Evolutionary conservation across 208 protist genomes (phyloP).

Genomic region (Trypanosoma congolense): DNA sequence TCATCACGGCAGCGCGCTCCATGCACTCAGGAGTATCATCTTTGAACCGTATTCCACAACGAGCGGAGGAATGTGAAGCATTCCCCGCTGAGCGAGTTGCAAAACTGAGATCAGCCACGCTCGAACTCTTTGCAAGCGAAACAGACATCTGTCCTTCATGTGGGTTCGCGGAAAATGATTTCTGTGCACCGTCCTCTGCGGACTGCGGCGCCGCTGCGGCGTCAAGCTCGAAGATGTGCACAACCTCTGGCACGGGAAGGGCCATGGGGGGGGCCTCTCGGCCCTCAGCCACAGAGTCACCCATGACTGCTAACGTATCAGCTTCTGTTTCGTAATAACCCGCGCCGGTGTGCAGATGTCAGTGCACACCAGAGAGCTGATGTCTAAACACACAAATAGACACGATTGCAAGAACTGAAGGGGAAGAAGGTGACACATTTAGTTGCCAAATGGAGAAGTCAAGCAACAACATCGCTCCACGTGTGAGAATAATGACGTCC

Average conservation of each 20-base stretch:
- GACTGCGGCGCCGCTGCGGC: not conserved
- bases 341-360: no score
- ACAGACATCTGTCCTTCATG: not conserved
- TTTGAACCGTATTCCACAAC: not conserved
- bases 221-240: slow-evolving; percentile 4
- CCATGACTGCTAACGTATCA: no score
- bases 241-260: not conserved
- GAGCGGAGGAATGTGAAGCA: not conserved
- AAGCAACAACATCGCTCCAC: no score
- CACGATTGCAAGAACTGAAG: no score
- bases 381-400: no score
- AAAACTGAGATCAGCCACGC: not conserved
- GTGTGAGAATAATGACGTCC: no score
- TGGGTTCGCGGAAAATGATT: not conserved
- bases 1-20: slow-evolving; percentile 55
- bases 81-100: slow-evolving; percentile 1
- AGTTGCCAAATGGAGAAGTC: no score
- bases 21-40: slow-evolving; percentile 11
- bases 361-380: no score
- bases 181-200: not conserved
- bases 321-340: no score
- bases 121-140: slow-evolving; percentile 1
- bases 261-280: not conserved
- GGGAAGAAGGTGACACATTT: no score
- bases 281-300: not conserved